Base-by-base conservation (phyloP, 495 filamentous ascomycete species). In the Penicillium arizonense region DNA sequence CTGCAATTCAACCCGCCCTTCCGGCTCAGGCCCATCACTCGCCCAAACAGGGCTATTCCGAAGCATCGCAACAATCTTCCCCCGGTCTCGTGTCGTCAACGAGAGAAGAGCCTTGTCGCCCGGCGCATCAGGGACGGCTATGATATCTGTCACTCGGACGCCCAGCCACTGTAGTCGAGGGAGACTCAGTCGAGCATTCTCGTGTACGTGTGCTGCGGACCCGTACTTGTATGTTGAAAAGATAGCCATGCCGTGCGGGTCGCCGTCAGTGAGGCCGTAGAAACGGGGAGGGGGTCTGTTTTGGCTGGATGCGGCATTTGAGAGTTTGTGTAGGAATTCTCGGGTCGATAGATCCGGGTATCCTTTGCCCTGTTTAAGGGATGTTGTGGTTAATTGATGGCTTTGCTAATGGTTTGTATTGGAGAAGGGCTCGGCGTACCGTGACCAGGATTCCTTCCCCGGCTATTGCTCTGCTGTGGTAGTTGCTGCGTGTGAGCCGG, bases 311-410 rank as follows among this genome's bases (percentile, higher is more conserved):
- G 56, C 33, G 39, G 56, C 42, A 30, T 76, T 47, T 47, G 61
- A 63, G 28, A 78, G 48, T 41, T 56, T 61, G 59, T 62, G 69
- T 33, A 76, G 34, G 58, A 97, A 91, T 38, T 80, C 78, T 30
- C 95, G 72, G 0, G 92, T 96, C 5, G 80, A 77, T 21, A 96
- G 75, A 61, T 98, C 94, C 0, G 94, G 92, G 67, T 95, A 97
- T 0, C 94, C 94, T 76, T 96, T 97, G 1, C 83, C 89, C 90
- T 61, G 23, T 34, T 4, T 9, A 8, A 20, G 47, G 14, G 1
- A 21, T 7, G 43, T 36, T 13, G 7, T 38, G 24, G 11, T 52
- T 9, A 49, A 47, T 6, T 28, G n/a, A 6, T 44, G 24, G 2
- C 12, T 18, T 9, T 2, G 16, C n/a, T 20, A 24, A 32, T 33